Evolutionary conservation across 2,329 filamentous ascomycete genomes (phyloP).

Genomic region (Fusarium begoniae): DNA sequence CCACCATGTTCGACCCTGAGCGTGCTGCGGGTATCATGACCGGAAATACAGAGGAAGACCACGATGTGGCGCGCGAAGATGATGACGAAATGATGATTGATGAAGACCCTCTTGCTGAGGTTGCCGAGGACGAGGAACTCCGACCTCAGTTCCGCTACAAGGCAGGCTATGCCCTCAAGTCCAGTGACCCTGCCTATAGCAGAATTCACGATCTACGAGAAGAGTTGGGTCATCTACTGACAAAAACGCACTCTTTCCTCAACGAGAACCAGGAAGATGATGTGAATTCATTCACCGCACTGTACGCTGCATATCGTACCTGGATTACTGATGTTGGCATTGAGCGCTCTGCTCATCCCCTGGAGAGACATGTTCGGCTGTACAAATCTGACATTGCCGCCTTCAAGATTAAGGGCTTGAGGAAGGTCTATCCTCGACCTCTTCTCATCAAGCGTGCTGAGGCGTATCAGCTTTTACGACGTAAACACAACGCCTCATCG

Average conservation of each 20-base stretch:
- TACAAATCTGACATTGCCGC: conserved; percentile 88
- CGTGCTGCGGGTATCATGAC: conserved; percentile 67
- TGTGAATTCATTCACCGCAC: conserved; percentile 90
- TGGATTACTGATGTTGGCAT: conserved; percentile 99
- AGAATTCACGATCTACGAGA: conserved; percentile 84
- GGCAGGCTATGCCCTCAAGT: conserved; percentile 81
- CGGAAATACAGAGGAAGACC: conserved; percentile 57
- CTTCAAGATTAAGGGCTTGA: conserved; percentile 92
- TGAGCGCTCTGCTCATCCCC: conserved; percentile 90
- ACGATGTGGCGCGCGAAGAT: conserved; percentile 60
- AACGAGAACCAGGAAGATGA: conserved; percentile 90
- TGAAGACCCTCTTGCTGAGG: conserved; percentile 67
- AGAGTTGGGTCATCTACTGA: conserved; percentile 80
- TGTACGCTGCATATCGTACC: conserved; percentile 91
- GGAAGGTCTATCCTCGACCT: conserved; percentile 92
- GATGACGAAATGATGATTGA: conserved; percentile 58
- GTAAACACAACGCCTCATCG: conserved; percentile 91
- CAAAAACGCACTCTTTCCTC: conserved; percentile 85
- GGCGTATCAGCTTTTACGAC: conserved; percentile 92
- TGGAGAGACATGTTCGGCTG: conserved; percentile 86
- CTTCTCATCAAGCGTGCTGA: conserved; percentile 93
- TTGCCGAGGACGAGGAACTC: conserved; percentile 81
- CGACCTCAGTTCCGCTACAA: conserved; percentile 89
- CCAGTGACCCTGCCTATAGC: conserved; percentile 67
- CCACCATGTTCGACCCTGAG: conserved; percentile 85